Evolutionary conservation across 345 rosid genomes (phyloP), one percentile per base, ranked within the genome.

Genomic region (Pugionium cornutum): DNA sequence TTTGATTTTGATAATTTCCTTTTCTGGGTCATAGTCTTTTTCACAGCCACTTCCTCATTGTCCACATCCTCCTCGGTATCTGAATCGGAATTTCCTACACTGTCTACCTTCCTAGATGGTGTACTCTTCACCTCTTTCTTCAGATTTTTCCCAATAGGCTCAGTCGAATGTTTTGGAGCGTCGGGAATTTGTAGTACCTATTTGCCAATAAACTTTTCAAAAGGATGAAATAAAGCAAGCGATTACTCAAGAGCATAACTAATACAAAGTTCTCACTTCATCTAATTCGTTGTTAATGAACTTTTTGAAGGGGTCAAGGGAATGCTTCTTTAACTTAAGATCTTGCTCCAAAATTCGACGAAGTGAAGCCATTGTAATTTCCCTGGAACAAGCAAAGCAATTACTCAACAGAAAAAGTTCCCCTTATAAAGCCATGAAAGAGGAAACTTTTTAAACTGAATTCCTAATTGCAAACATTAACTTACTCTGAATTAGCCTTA

Each of bases 281-380:
- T 90, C 95, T 72, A 94, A 73, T 40, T 82, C 82, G 45, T 72
- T 69, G 71, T 77, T 77, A 41, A 90, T 84, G 61, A 86, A 82
- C 74, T 80, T 79, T 82, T 90, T 94, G 70, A 62, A 78, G 11
- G 84, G 77, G 75, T 88, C 97, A 70, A 94, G 92, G 37, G 80
- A 35, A 80, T 42, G 6, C 55, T 84, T 83, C 42, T 83, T 84
- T 40, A 90, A 80, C 53, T 79, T 66, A 72, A 94, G 90, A 81
- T 94, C 99, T 75, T 81, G 78, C 82, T 94, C 99, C 76, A 90
- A 73, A 55, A 85, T 82, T 32, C 97, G 80, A 66, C 96, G 95
- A 63, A 85, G 85, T 64, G 83, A 84, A 50, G 81, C 87, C 96
- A 94, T 80, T 11, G 97, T 83, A 66, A 89, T 69, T 65, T 76